Base-by-base conservation (phyloP, 2,329 filamentous ascomycete genomes). In the Cordyceps javanica region DNA sequence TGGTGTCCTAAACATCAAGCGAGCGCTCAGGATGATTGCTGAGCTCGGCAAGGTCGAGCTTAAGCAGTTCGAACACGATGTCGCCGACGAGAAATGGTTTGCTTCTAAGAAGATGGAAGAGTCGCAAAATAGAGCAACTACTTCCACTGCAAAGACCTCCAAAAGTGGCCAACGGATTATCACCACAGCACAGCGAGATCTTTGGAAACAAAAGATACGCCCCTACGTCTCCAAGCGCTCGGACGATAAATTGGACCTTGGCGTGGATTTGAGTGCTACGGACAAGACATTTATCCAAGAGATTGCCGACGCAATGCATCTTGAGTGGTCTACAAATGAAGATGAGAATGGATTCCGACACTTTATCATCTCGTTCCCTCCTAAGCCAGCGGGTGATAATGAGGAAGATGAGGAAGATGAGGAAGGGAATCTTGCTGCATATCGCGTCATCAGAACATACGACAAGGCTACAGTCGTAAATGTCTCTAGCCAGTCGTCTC, bases 271-370 rank as follows among this genome's bases (percentile, higher is more conserved):
- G 60, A 86, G 89, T 57, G 92, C 93, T 55, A 86, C 86, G 34
- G 93, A 99, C 72, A 88, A 94, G 60, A 93, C 92, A 69, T 99
- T 99, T 68, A 87, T 96, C 6, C 89, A 97, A 70, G 89, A 94
- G 62, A 77, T 96, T 62, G 91, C 93, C 2, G 81, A 83, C 59
- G 77, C 77, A 39, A 77, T 83, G 68, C 79, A 80, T 64, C 70
- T 85, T 23, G 72, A 79, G 38, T 85, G 82, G 82, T 75, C 76
- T 45, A 85, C 82, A 0, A 74, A 81, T 60, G 78, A 82, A 62
- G 80, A 84, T 58, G 79, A 80, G 2, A 76, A 81, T 26, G 82
- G 80, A 16, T 72, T 76, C 60, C 79, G 82, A 5, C 77, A 78
- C 61, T 73, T 85, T 11, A 62, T 82, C 5, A 60, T 85, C 13